Base-by-base conservation (phyloP, 2,329 filamentous ascomycete species). In the Septoria linicola region DNA sequence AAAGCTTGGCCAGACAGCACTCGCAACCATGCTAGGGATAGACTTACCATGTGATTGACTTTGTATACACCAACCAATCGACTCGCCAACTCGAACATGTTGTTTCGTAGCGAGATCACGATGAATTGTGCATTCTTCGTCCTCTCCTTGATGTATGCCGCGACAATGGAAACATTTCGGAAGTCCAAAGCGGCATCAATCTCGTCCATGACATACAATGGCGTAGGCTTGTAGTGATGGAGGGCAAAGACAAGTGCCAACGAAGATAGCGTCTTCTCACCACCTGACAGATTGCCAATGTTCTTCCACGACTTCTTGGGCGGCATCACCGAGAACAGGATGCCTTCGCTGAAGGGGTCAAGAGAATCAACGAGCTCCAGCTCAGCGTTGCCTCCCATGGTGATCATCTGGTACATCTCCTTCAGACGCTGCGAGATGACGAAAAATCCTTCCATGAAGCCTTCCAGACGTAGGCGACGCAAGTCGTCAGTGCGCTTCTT, bases 351-450 rank as follows among this genome's bases (percentile, higher is more conserved):
- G 76, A 99, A 99, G 0, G 93, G 93, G 69, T 99, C 95, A 2
- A 99, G 77, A 14, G 87, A 92, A 74, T 99, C 93, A 34, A 99
- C 93, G 19, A 99, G 83, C 71, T 99, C 95, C 10, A 99, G 81
- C 73, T 99, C 93, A 0, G 93, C 93, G 64, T 99, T 99, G 49
- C 93, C 93, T 55, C 93, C 93, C 90, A 99, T 97, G 17, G 93
- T 99, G 69, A 99, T 99, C 91, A 99, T 96, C 70, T 99, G 93
- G 74, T 99, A 99, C 93, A 99, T 99, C 68, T 99, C 93, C 76
- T 99, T 99, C 39, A 99, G 79, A 1, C 92, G 87, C 19, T 96
- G 78, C 1, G 92, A 97, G 70, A 99, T 99, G 57, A 83, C 87
- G 65, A 86, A 87, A 75, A 99, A 97, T 32, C 95, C 93, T 68